Evolutionary conservation across 805 yeast species (phyloP).

Genomic region (Groenewaldozyma tartarivorans): DNA sequence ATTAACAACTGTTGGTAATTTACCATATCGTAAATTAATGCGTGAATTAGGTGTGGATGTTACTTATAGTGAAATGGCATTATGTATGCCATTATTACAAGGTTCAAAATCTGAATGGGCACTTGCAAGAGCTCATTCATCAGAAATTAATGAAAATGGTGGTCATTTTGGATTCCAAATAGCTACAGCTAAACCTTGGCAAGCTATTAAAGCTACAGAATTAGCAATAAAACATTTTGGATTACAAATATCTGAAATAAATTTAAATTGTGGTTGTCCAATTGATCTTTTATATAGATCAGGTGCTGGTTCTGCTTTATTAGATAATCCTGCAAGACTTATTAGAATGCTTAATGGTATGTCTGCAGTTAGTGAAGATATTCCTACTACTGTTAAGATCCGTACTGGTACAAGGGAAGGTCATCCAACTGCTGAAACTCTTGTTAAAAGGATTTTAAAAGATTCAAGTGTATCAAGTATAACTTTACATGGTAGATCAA

Average conservation of each 20-base stretch:
- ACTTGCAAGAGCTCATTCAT: constrained; percentile 73
- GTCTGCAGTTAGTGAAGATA: constrained; percentile 81
- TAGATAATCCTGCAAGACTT: constrained; percentile 81
- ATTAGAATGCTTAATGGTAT: constrained; percentile 74
- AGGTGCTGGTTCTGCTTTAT: constrained; percentile 91
- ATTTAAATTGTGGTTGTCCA: constrained; percentile 95
- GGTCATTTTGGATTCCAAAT: constrained; percentile 83
- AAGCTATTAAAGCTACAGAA: constrained; percentile 89
- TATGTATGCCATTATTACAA: constrained; percentile 73
- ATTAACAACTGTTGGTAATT: constrained; percentile 92
- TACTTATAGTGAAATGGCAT: constrained; percentile 94
- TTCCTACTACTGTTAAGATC: constrained; percentile 85
- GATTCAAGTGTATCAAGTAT: constrained; percentile 84
- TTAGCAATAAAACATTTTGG: constrained; percentile 51
- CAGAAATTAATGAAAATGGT: constrained; percentile 78
- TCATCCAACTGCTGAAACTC: constrained; percentile 75
- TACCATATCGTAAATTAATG: constrained; percentile 93
- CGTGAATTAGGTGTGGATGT: constrained; percentile 82
- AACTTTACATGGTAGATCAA: constrained; percentile 90
- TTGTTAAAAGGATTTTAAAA: constrained; percentile 59
- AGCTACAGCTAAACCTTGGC: constrained; percentile 88
- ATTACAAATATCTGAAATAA: constrained; percentile 65
- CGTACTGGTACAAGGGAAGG: constrained; percentile 84
- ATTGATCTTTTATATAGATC: constrained; percentile 87
- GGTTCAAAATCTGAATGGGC: constrained; percentile 98